These are phyloP conservation scores for Colletotrichum trifolii DNA, from an alignment of 2,329 filamentous ascomycete genomes.

Conservation along the genomic window DNA sequence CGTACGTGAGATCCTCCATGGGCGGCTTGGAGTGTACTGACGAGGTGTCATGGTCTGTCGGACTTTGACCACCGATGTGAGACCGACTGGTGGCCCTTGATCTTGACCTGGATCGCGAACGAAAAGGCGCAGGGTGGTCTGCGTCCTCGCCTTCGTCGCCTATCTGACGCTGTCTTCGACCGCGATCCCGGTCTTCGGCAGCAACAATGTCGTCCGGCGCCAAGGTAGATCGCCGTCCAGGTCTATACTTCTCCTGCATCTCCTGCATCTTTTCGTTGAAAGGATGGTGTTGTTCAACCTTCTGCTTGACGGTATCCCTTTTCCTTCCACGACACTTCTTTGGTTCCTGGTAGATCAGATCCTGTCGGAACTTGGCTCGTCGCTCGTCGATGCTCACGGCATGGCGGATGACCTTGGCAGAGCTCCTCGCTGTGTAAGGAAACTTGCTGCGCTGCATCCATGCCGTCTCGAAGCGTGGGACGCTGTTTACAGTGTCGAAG, in stretches of 20 bases:
- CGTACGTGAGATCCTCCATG: conserved; percentile 49
- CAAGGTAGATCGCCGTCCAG: conserved; percentile 29
- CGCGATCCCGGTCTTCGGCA: conserved; percentile 20
- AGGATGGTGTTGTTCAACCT: conserved; percentile 30
- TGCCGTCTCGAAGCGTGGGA: conserved; percentile 78
- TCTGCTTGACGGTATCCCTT: conserved; percentile 39
- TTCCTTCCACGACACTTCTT: conserved; percentile 38
- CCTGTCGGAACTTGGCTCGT: conserved; percentile 77
- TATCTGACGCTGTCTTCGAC: conserved; percentile 13
- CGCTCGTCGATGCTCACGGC: conserved; percentile 78
- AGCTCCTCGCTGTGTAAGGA: conserved; percentile 71
- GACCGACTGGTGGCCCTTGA: conserved; percentile 25
- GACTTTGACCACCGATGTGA: not conserved
- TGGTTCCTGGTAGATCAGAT: conserved; percentile 69
- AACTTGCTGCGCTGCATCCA: conserved; percentile 86
- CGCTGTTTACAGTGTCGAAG: conserved; percentile 86
- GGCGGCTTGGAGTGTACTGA: conserved; percentile 31
- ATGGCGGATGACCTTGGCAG: conserved; percentile 72
- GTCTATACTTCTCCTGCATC: conserved; percentile 51
- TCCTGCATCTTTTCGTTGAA: conserved; percentile 42
- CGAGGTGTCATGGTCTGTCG: conserved; percentile 24
- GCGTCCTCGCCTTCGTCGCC: conserved; percentile 38
- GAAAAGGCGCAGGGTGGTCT: conserved; percentile 54
- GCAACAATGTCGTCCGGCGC: conserved; percentile 33
- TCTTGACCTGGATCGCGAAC: conserved; percentile 48